Evolutionary conservation across 495 filamentous ascomycete genomes (phyloP).

Genomic region (Acidiella bohemica): DNA sequence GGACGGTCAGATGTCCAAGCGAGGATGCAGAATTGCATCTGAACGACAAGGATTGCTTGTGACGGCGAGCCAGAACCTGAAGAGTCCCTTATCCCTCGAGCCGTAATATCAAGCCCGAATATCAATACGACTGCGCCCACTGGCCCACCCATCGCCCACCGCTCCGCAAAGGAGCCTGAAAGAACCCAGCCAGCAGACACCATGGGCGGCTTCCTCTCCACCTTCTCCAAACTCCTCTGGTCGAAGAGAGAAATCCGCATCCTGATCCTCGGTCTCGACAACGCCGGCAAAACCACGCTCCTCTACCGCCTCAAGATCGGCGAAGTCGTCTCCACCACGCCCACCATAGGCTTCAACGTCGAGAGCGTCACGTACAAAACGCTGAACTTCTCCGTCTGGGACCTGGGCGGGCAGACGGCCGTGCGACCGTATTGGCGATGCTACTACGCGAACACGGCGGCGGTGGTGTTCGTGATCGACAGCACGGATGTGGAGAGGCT

Average conservation of each 20-base stretch:
- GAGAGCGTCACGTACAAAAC: conserved; percentile 96
- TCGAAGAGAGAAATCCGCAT: conserved; percentile 96
- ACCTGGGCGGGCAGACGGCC: conserved; percentile 87
- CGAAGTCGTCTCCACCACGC: conserved; percentile 97
- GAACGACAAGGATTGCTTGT: too few species aligned
- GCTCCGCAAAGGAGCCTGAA: not conserved
- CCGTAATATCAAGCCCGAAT: too few species aligned
- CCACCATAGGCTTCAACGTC: conserved; percentile 98
- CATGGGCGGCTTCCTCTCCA: conserved; percentile 28
- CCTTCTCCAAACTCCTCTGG: conserved; percentile 57
- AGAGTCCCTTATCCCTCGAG: too few species aligned
- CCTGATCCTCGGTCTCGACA: conserved; percentile 90
- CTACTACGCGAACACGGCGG: conserved; percentile 99
- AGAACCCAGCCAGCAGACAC: too few species aligned
- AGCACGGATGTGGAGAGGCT: conserved; percentile 92
- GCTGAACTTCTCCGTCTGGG: conserved; percentile 97
- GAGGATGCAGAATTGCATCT: too few species aligned
- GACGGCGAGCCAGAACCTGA: too few species aligned
- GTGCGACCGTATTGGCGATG: conserved; percentile 98
- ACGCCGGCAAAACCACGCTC: conserved; percentile 94
- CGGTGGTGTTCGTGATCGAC: conserved; percentile 96
- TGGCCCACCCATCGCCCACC: not conserved
- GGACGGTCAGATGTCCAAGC: too few species aligned
- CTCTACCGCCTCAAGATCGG: conserved; percentile 93
- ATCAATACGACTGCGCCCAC: too few species aligned